Base-by-base conservation (phyloP, 2,329 filamentous ascomycete species). In the Neurospora crassa region DNA sequence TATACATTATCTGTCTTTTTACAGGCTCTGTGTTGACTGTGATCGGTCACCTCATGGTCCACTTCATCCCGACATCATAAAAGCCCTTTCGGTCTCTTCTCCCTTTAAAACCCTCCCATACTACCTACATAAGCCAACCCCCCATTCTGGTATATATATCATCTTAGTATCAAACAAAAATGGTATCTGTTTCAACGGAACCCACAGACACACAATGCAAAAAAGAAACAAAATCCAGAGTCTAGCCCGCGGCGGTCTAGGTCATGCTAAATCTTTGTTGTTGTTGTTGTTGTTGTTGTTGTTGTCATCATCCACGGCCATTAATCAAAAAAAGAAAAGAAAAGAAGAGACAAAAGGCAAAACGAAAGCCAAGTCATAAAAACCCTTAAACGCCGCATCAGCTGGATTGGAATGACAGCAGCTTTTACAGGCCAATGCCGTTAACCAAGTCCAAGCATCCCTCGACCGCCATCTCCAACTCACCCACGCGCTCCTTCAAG, bases 381-480 rank as follows among this genome's bases (percentile, higher is more conserved):
- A 68, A 68, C 67, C 42, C 53, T 43, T 20, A n/a, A 72, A 67
- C 53, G 11, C 37, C 69, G 37, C 40, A 69, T 40, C 68, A 53
- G 18, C 42, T 16, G 14, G 45, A 20, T n/a, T 40, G 40, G 40
- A 40, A 37, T n/a, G 40, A 24, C n/a, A 45, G 18, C n/a, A 70
- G 20, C 29, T 69, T 73, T 79, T 77, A 81, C 67, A 86, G 74
- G n/a, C 82, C 83, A 71, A 89, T 79, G 7, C 87, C 86, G 67
- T 87, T 87, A n/a, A 88, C 86, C 68, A 82, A 80, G 76, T 90
- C 88, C 70, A 91, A 78, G 1, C 88, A 89, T 7, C 85, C 85
- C 43, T 91, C 89, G 5, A 91, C 85, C 4, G 84, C 88, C 2
- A 80, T 82, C 79, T 91, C 89, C 3, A 91, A 78, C 74, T 87